phyloP scores from a whole-genome alignment of 352 stramenopile species.

The Pythium rhizo-oryzae region DNA sequence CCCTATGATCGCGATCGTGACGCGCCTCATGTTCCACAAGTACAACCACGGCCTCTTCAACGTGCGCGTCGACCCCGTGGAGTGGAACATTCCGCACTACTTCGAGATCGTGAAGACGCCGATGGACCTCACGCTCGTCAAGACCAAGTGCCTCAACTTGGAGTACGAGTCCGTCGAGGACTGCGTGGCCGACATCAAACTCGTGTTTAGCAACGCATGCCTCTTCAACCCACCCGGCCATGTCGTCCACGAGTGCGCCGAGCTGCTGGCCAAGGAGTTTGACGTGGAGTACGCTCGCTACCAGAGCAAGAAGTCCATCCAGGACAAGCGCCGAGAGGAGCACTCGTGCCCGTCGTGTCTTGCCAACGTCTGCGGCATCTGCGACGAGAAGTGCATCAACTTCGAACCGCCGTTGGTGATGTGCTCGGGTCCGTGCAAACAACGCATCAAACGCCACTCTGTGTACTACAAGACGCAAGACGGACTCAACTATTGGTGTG shows the following conservation, averaged over 20 bases:
- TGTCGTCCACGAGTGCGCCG: constrained; percentile 74
- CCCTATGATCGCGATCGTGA: constrained; percentile 66
- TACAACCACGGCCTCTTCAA: constrained; percentile 85
- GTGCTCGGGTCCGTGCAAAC: constrained; percentile 95
- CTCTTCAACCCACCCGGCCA: constrained; percentile 84
- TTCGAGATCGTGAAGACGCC: constrained; percentile 83
- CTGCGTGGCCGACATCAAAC: constrained; percentile 74
- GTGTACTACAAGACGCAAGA: constrained; percentile 96
- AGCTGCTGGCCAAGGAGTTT: constrained; percentile 66
- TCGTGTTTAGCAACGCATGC: constrained; percentile 87
- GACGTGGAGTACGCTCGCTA: constrained; percentile 63
- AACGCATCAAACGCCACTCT: constrained; percentile 95
- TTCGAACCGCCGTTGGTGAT: constrained; percentile 98
- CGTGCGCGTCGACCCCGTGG: constrained; percentile 73
- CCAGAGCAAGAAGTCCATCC: constrained; percentile 41
- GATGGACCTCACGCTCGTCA: constrained; percentile 92
- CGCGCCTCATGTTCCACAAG: constrained; percentile 82
- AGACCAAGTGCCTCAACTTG: constrained; percentile 86
- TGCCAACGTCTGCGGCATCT: constrained; percentile 96
- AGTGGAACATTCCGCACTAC: constrained; percentile 84
- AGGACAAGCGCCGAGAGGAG: constrained; percentile 53
- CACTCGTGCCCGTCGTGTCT: constrained; percentile 91
- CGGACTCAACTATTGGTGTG: constrained; percentile 97
- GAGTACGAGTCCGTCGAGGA: constrained; percentile 84
- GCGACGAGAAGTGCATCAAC: constrained; percentile 96